Evolutionary conservation across 1,284 basidiomycete genomes (phyloP).

Genomic region (Rhodotorula sp.): DNA sequence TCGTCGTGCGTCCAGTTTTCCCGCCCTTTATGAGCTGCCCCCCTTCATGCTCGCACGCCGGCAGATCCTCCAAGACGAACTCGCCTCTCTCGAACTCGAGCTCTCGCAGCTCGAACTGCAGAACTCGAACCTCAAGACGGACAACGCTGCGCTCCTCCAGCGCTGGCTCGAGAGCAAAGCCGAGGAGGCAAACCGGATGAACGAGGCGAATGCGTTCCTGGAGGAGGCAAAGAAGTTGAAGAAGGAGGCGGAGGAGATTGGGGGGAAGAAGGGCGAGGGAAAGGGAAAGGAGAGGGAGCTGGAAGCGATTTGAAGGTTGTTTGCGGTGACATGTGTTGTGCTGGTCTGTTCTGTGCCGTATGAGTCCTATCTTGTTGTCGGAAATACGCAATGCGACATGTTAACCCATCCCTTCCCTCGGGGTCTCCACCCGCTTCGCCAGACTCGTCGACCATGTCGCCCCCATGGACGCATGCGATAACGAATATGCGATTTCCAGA

Average conservation of each 20-base stretch:
- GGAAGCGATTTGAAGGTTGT: neutral
- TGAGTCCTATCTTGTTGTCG: neutral
- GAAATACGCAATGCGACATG: too few species aligned
- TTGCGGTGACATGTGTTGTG: neutral
- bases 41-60: neutral
- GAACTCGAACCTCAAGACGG: conserved; percentile 77
- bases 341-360: neutral
- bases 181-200: conserved; percentile 89
- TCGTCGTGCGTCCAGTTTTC: conserved; percentile 29
- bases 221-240: conserved; percentile 19
- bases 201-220: conserved; percentile 57
- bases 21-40: too few species aligned
- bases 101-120: conserved; percentile 82
- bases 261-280: neutral
- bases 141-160: conserved; percentile 91
- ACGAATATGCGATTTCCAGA: too few species aligned
- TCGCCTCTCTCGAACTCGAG: conserved; percentile 83
- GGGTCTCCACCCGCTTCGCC: neutral
- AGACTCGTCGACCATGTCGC: neutral
- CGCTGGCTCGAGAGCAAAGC: conserved; percentile 95
- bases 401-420: too few species aligned
- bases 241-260: neutral
- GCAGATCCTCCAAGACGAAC: conserved; percentile 90
- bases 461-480: neutral
- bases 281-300: neutral